Evolutionary conservation across 139 green algal species (phyloP).

Genomic region (Haematococcus sp.): DNA sequence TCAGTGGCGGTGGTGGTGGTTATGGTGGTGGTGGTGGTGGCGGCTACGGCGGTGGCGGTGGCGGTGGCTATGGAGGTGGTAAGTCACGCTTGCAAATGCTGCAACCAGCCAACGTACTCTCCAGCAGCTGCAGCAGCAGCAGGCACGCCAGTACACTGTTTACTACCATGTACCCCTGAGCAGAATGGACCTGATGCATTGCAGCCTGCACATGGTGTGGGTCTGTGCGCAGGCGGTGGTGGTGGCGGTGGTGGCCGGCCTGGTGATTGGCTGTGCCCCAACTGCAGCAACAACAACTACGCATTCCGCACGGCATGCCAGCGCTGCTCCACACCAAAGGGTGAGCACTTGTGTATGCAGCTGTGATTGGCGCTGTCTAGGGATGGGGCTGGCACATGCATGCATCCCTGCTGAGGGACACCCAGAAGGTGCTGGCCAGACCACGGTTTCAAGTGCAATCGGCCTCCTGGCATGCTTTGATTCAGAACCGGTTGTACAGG

Average conservation of each 20-base stretch:
- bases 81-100: conserved; percentile 6
- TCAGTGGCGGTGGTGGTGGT: conserved; percentile 3
- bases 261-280: conserved; percentile 69
- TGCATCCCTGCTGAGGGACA: background rate
- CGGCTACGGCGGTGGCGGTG: conserved; percentile 21
- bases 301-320: conserved; percentile 62
- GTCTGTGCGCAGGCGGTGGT: conserved; percentile 31
- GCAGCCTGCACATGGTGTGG: conserved; percentile 1
- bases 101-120: conserved; percentile 3
- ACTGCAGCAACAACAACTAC: conserved; percentile 74
- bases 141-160: no score
- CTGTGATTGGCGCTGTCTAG: no score
- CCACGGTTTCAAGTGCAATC: no score
- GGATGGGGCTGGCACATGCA: no score
- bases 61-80: conserved; percentile 11
- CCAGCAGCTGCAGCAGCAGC: no score
- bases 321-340: conserved; percentile 59
- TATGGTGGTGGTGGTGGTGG: conserved; percentile 15
- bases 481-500: no score
- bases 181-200: no score
- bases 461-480: no score
- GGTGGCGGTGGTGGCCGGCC: conserved; percentile 34
- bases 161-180: no score
- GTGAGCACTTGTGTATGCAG: no score
- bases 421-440: background rate